Evolutionary conservation across 2,329 filamentous ascomycete species (phyloP).

Genomic region (Penicillium sp.): DNA sequence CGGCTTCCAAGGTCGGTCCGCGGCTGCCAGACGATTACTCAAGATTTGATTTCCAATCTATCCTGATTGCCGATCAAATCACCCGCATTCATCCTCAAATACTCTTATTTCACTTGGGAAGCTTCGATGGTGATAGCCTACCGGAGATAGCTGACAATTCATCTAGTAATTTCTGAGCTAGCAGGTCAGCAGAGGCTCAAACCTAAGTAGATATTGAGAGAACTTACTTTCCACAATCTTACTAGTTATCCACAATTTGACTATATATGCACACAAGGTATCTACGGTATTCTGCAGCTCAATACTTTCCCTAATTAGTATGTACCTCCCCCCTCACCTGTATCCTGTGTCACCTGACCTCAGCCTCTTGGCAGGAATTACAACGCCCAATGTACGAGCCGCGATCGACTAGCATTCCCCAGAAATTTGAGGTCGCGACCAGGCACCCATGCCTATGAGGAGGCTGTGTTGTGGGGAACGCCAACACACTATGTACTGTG

Average conservation of each 20-base stretch:
- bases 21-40: background rate
- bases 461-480: constrained; percentile 2
- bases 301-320: background rate
- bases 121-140: too few species aligned
- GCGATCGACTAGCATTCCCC: constrained; percentile 6
- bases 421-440: background rate
- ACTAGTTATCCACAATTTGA: background rate
- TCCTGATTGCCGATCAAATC: background rate
- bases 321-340: constrained; percentile 1
- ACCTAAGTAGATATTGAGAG: constrained; percentile 1
- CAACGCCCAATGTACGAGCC: background rate
- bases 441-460: background rate
- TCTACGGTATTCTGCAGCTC: background rate
- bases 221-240: too few species aligned
- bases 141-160: constrained; percentile 1
- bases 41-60: constrained; percentile 6
- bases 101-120: background rate
- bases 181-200: constrained; percentile 6
- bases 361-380: constrained; percentile 5
- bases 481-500: too few species aligned
- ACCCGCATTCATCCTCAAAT: background rate
- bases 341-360: background rate
- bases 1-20: background rate
- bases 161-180: background rate
- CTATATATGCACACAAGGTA: too few species aligned